phyloP scores from a whole-genome alignment of 139 green algal species.

The Deuterostichococcus epilithicus region DNA sequence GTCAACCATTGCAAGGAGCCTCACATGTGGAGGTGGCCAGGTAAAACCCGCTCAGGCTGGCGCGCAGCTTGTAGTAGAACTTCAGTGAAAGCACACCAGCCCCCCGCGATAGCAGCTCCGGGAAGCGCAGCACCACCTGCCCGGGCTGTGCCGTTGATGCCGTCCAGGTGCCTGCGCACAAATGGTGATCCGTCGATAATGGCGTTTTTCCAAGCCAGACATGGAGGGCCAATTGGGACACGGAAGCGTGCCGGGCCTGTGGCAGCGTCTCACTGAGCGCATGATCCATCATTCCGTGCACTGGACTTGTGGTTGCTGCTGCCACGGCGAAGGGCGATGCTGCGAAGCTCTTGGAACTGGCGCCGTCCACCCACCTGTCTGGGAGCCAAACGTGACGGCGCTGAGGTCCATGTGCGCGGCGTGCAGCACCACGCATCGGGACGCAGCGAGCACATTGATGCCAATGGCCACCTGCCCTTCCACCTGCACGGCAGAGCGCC shows the following conservation, averaged over 20 bases:
- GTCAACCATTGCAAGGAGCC: not conserved
- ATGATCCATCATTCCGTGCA: not conserved
- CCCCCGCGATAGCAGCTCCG: not conserved
- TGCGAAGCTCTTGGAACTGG: too few species aligned
- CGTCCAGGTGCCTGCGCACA: not conserved
- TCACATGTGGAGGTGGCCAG: slow-evolving; percentile 36
- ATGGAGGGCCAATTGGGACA: too few species aligned
- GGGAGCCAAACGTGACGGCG: slow-evolving; percentile 8
- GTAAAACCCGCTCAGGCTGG: slow-evolving; percentile 65
- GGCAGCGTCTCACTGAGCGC: not conserved
- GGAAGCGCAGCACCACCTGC: not conserved
- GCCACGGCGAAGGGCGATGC: too few species aligned
- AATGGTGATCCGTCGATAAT: not conserved
- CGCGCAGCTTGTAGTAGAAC: slow-evolving; percentile 54
- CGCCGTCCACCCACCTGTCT: slow-evolving; percentile 8
- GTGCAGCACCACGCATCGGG: slow-evolving; percentile 65
- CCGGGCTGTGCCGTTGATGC: not conserved
- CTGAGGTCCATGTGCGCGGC: slow-evolving; percentile 38
- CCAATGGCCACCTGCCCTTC: slow-evolving; percentile 31
- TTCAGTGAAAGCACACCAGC: slow-evolving; percentile 16
- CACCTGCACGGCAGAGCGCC: not conserved
- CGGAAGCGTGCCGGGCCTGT: too few species aligned
- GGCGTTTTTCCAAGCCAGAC: too few species aligned
- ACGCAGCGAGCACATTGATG: slow-evolving; percentile 23
- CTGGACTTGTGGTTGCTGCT: not conserved